Conservation (phyloP, 164 flowering plant genomes). For the Vitis cinerea region DNA sequence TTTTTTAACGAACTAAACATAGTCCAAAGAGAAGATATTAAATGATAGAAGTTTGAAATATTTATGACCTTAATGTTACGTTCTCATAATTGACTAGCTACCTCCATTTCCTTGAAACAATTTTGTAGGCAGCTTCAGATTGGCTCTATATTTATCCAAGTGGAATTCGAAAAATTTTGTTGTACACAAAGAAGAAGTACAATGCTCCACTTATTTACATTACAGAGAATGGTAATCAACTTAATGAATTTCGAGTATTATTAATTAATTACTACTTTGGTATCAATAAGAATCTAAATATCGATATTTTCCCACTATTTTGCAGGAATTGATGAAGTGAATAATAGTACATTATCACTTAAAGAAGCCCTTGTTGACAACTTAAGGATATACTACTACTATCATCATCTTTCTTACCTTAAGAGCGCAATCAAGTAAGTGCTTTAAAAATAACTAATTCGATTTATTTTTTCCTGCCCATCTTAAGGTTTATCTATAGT, state of each 20-base stretch:
- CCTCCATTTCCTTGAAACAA: neutral
- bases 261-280: too few species aligned
- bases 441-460: too few species aligned
- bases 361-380: slow-evolving; percentile 10
- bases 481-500: too few species aligned
- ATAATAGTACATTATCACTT: slow-evolving; percentile 6
- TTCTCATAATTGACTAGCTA: too few species aligned
- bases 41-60: too few species aligned
- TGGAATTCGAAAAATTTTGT: slow-evolving; percentile 24
- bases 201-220: slow-evolving; percentile 16
- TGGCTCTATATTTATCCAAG: slow-evolving; percentile 28
- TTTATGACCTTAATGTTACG: too few species aligned
- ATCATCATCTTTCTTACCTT: slow-evolving; percentile 3
- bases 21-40: too few species aligned
- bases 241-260: neutral
- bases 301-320: neutral
- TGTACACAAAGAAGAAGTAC: slow-evolving; percentile 19
- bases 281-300: neutral
- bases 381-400: slow-evolving; percentile 4
- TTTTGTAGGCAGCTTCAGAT: slow-evolving; percentile 18
- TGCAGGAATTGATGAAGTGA: slow-evolving; percentile 16
- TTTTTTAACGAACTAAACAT: too few species aligned
- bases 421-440: slow-evolving; percentile 3
- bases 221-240: slow-evolving; percentile 12
- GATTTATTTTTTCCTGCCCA: too few species aligned